A percentile compares a stretch with the other conserved stretches of the same genome.
phyloP scores from a whole-genome alignment of 805 yeast species.

The Ogataea dorogensis region DNA sequence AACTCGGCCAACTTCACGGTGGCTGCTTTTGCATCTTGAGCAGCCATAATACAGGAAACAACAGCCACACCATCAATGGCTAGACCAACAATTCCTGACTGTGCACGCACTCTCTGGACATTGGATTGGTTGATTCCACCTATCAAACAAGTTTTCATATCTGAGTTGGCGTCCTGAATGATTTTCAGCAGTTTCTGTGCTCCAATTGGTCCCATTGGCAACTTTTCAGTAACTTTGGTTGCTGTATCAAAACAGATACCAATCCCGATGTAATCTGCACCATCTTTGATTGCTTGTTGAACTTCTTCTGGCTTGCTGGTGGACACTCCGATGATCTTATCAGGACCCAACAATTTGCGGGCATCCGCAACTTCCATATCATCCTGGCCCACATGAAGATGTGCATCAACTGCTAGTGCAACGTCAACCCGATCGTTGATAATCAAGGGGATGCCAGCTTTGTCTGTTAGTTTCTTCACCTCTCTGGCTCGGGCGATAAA shows the following conservation, averaged over 20 bases:
- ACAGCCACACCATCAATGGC: constrained; percentile 80
- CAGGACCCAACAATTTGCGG: constrained; percentile 64
- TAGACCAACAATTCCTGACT: constrained; percentile 44
- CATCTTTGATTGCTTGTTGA: constrained; percentile 44
- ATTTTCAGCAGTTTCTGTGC: constrained; percentile 51
- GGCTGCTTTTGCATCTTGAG: constrained; percentile 49
- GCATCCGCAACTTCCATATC: constrained; percentile 69
- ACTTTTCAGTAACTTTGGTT: constrained; percentile 59
- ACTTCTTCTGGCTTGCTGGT: constrained; percentile 61
- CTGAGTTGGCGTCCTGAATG: constrained; percentile 35
- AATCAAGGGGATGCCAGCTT: constrained; percentile 66
- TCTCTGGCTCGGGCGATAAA: constrained; percentile 61
- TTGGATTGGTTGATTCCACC: constrained; percentile 75
- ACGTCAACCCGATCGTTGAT: constrained; percentile 88
- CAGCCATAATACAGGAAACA: constrained; percentile 82
- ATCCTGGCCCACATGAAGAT: constrained; percentile 89
- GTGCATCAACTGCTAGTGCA: constrained; percentile 86
- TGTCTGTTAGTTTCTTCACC: constrained; percentile 60
- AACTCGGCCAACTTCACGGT: constrained; percentile 39
- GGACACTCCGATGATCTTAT: constrained; percentile 78
- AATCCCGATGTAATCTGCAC: constrained; percentile 76
- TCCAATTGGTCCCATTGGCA: constrained; percentile 72
- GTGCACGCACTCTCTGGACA: constrained; percentile 54
- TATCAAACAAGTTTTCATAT: constrained; percentile 65
- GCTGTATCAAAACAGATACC: constrained; percentile 75